These are phyloP conservation scores for Tubosaeta sp. DNA, from an alignment of 768 basidiomycete genomes.

Conservation along the genomic window DNA sequence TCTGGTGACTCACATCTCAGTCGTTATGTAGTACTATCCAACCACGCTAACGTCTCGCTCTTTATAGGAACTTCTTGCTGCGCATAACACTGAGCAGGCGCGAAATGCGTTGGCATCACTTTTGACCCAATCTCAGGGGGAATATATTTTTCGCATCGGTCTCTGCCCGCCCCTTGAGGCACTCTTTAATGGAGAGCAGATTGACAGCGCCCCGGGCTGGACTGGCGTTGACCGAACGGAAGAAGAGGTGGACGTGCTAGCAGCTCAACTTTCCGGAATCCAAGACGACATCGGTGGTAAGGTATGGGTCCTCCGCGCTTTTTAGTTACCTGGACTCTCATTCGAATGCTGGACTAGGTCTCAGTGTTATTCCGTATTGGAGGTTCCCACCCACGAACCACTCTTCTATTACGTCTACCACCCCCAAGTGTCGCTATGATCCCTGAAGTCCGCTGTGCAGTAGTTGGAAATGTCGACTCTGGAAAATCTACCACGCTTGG, in stretches of 20 bases:
- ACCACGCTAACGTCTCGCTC: neutral
- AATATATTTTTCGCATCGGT: constrained; percentile 74
- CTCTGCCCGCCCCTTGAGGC: constrained; percentile 53
- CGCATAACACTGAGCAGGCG: constrained; percentile 47
- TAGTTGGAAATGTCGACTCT: constrained; percentile 92
- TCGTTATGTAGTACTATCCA: neutral
- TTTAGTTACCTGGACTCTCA: neutral
- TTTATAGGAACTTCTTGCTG: constrained; percentile 39
- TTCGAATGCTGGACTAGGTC: constrained; percentile 34
- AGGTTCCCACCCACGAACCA: constrained; percentile 48
- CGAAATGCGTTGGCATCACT: constrained; percentile 62
- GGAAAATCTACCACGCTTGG: constrained; percentile 95
- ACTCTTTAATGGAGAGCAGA: constrained; percentile 50
- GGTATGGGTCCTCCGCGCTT: constrained; percentile 36
- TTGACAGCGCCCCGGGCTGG: constrained; percentile 49
- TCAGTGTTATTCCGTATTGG: constrained; percentile 51
- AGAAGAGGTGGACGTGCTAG: constrained; percentile 49
- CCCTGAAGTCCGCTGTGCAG: constrained; percentile 93
- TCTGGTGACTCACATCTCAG: constrained; percentile 8
- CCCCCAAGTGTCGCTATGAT: constrained; percentile 70
- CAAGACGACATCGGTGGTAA: constrained; percentile 81
- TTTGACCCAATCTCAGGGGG: constrained; percentile 65
- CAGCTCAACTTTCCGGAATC: constrained; percentile 38
- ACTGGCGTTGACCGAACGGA: constrained; percentile 46
- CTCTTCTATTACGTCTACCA: constrained; percentile 68